Conservation (phyloP, 177 flowering plant species). For the Telopea speciosissima region DNA sequence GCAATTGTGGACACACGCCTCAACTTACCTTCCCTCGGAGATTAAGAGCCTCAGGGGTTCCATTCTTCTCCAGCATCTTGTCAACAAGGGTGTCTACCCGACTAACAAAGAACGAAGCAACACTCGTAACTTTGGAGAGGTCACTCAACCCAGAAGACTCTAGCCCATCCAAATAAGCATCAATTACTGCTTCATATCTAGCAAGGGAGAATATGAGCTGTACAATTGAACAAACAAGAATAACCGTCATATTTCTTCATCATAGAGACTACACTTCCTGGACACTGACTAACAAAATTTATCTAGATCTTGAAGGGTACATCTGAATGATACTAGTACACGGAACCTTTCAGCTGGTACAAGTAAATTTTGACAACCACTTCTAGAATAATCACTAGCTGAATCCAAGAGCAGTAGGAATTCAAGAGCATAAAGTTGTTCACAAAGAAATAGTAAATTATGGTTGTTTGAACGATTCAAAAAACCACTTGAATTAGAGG, state of each 20-base stretch:
- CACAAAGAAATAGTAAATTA: too few relatives aligned
- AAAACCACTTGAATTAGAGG: too few relatives aligned
- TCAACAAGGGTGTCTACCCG: conserved; percentile 93
- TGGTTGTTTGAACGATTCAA: too few relatives aligned
- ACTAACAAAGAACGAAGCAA: conserved; percentile 98
- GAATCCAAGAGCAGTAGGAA: too few relatives aligned
- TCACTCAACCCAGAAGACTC: conserved; percentile 89
- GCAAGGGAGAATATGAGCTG: conserved; percentile 96
- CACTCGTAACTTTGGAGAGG: conserved; percentile 95
- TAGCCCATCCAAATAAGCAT: conserved; percentile 97
- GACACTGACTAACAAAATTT: neutral
- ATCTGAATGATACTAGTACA: neutral
- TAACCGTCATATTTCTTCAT: neutral
- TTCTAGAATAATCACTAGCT: too few relatives aligned
- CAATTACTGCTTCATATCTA: conserved; percentile 94
- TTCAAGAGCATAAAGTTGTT: too few relatives aligned
- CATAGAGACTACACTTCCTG: neutral
- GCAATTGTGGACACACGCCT: neutral
- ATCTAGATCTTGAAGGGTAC: neutral
- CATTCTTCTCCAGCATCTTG: conserved; percentile 91
- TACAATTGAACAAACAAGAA: conserved; percentile 10
- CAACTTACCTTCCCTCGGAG: conserved; percentile 85
- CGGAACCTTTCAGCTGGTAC: neutral
- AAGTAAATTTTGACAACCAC: too few relatives aligned
- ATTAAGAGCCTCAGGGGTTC: conserved; percentile 92